Percentiles rank a stretch among this genome's conserved stretches.
phyloP scores from a whole-genome alignment of 164 flowering plant species.

The Litsea cubeba region DNA sequence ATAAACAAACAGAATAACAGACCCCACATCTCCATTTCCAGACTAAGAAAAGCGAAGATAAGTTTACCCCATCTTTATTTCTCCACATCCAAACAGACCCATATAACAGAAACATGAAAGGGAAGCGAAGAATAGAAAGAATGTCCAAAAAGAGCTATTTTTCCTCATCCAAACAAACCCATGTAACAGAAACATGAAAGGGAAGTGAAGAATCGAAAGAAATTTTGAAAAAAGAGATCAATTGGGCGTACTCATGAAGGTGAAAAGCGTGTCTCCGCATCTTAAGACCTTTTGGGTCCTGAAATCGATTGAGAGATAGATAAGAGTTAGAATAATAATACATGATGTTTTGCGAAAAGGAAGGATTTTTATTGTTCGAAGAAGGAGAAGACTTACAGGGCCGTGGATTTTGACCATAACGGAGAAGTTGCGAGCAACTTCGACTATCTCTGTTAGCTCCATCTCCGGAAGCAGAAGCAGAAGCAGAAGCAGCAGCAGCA shows the following conservation, averaged over 20 bases:
- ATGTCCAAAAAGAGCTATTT: not conserved
- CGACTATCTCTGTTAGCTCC: constrained; percentile 60
- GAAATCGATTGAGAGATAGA: constrained; percentile 12
- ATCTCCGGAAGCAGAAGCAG: constrained; percentile 13
- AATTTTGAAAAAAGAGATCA: not conserved
- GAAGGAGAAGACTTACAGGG: constrained; percentile 47
- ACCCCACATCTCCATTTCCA: no score
- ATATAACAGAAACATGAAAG: not conserved
- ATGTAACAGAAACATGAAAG: not conserved
- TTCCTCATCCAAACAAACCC: not conserved
- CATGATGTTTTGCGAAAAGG: not conserved
- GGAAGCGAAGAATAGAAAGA: not conserved
- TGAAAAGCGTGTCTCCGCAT: constrained; percentile 83
- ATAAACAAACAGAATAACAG: no score
- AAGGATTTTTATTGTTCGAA: not conserved
- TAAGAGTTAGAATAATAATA: not conserved
- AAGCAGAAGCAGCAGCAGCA: no score
- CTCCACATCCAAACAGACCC: not conserved
- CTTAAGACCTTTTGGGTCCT: constrained; percentile 94
- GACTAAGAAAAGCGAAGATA: no score
- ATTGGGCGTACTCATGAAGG: constrained; percentile 54
- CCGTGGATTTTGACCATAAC: constrained; percentile 82
- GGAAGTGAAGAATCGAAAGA: not conserved
- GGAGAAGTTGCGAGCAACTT: constrained; percentile 60
- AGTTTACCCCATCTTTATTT: no score